Evolutionary conservation across 768 basidiomycete genomes (phyloP).

Genomic region (Tricholoma bakamatsutake): DNA sequence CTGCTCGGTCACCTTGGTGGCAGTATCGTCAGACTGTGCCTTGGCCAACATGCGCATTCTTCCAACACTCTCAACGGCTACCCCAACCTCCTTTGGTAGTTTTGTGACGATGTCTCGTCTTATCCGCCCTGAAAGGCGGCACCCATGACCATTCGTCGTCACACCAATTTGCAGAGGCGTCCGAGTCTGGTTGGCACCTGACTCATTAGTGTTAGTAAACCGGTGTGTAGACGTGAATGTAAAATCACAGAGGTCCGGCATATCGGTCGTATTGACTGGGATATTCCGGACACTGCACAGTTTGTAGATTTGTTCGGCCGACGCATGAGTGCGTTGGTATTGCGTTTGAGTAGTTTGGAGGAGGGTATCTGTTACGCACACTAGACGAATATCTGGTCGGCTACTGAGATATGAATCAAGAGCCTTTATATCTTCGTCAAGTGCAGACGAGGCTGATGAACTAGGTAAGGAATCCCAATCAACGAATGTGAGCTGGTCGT

Average conservation of each 20-base stretch:
- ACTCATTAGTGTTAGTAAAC: slow-evolving; percentile 43
- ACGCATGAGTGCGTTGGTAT: slow-evolving; percentile 37
- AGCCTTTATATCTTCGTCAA: slow-evolving; percentile 34
- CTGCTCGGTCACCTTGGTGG: slow-evolving; percentile 17
- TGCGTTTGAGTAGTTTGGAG: slow-evolving; percentile 6
- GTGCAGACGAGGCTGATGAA: slow-evolving; percentile 23
- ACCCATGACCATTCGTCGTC: slow-evolving; percentile 90
- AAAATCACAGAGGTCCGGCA: slow-evolving; percentile 83
- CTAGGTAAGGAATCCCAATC: slow-evolving; percentile 45
- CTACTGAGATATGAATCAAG: slow-evolving; percentile 44
- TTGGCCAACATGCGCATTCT: slow-evolving; percentile 52
- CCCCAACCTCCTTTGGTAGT: slow-evolving; percentile 67
- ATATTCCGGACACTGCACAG: slow-evolving; percentile 55
- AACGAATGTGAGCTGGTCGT: slow-evolving; percentile 50
- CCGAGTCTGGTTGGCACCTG: slow-evolving; percentile 22
- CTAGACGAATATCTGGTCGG: slow-evolving; percentile 34
- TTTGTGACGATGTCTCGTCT: slow-evolving; percentile 75
- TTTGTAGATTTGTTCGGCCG: slow-evolving; percentile 52
- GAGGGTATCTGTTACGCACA: slow-evolving; percentile 81
- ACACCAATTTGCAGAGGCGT: slow-evolving; percentile 71
- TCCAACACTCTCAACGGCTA: slow-evolving; percentile 71
- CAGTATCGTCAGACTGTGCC: slow-evolving; percentile 8
- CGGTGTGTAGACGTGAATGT: slow-evolving; percentile 84
- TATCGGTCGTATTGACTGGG: slow-evolving; percentile 81
- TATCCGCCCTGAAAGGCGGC: slow-evolving; percentile 74